Conservation (phyloP, 2,329 filamentous ascomycete genomes). For the Colletotrichum sp. region DNA sequence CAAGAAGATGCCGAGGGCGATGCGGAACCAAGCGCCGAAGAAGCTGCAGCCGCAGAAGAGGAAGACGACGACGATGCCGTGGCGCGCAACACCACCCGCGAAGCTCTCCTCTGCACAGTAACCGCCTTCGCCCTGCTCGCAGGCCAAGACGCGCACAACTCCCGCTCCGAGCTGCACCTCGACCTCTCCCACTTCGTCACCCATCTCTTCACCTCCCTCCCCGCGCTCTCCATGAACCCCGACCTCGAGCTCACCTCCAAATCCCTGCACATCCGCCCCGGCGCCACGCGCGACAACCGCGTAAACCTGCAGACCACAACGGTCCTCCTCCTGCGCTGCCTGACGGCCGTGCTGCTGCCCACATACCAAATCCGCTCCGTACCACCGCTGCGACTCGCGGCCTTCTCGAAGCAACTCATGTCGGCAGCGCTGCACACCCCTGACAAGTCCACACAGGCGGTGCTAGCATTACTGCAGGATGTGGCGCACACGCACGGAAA, state of each 20-base stretch:
- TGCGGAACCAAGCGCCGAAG: slow-evolving; percentile 42
- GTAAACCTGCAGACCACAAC: slow-evolving; percentile 96
- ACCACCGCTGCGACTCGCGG: slow-evolving; percentile 84
- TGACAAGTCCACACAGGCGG: slow-evolving; percentile 84
- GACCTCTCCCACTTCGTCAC: slow-evolving; percentile 96
- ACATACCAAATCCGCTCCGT: slow-evolving; percentile 74
- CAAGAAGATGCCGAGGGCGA: slow-evolving; percentile 54
- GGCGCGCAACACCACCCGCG: slow-evolving; percentile 78
- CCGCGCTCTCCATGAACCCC: slow-evolving; percentile 78
- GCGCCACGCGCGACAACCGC: slow-evolving; percentile 42
- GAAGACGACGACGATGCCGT: slow-evolving; percentile 53
- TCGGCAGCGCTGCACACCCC: slow-evolving; percentile 83
- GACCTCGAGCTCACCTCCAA: slow-evolving; percentile 84
- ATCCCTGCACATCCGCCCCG: slow-evolving; percentile 66
- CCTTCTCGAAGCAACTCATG: slow-evolving; percentile 92
- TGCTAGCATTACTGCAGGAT: slow-evolving; percentile 78
- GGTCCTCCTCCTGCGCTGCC: slow-evolving; percentile 85
- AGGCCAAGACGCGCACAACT: slow-evolving; percentile 89
- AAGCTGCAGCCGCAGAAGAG: slow-evolving; percentile 38
- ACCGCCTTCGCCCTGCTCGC: slow-evolving; percentile 96
- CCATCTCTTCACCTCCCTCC: slow-evolving; percentile 87
- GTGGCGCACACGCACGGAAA: slow-evolving; percentile 81
- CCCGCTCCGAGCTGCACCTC: slow-evolving; percentile 79
- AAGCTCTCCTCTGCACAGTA: slow-evolving; percentile 91
- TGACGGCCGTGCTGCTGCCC: slow-evolving; percentile 82